These are phyloP conservation scores for Gremmenia infestans DNA, from an alignment of 2,329 filamentous ascomycete genomes.

Conservation along the genomic window DNA sequence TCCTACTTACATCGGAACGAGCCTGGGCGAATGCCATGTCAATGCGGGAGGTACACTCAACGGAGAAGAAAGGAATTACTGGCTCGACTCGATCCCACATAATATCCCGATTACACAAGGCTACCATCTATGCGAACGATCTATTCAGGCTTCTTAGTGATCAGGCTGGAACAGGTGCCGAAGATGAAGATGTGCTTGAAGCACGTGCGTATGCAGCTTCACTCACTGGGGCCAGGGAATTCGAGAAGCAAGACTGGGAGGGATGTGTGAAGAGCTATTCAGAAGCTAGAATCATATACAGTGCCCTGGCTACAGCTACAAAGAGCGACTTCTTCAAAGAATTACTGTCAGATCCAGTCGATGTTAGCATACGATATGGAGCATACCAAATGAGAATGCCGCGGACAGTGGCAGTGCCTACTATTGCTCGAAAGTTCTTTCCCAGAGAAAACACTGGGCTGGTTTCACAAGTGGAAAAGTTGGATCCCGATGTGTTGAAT, in stretches of 20 bases:
- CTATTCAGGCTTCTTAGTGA: slow-evolving; percentile 64
- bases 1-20: slow-evolving; percentile 81
- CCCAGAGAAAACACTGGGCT: slow-evolving; percentile 58
- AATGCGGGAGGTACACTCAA: slow-evolving; percentile 78
- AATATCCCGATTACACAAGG: slow-evolving; percentile 80
- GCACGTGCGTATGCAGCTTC: slow-evolving; percentile 77
- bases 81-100: slow-evolving; percentile 83
- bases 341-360: slow-evolving; percentile 76
- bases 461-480: slow-evolving; percentile 60
- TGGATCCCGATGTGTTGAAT: slow-evolving; percentile 64
- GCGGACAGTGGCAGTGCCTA: slow-evolving; percentile 73
- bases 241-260: slow-evolving; percentile 87
- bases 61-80: slow-evolving; percentile 73
- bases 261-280: slow-evolving; percentile 71
- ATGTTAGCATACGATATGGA: slow-evolving; percentile 90
- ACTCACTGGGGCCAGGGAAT: slow-evolving; percentile 69
- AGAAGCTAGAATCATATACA: slow-evolving; percentile 76
- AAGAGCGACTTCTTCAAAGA: slow-evolving; percentile 82
- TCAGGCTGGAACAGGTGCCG: slow-evolving; percentile 57
- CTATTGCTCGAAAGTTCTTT: slow-evolving; percentile 76
- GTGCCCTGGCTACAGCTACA: slow-evolving; percentile 59
- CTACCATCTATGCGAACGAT: slow-evolving; percentile 61
- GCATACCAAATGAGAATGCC: slow-evolving; percentile 89
- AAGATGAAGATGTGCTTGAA: slow-evolving; percentile 70
- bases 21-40: slow-evolving; percentile 96